Conservation (phyloP, 345 rosid genomes). For the Salix purpurea region DNA sequence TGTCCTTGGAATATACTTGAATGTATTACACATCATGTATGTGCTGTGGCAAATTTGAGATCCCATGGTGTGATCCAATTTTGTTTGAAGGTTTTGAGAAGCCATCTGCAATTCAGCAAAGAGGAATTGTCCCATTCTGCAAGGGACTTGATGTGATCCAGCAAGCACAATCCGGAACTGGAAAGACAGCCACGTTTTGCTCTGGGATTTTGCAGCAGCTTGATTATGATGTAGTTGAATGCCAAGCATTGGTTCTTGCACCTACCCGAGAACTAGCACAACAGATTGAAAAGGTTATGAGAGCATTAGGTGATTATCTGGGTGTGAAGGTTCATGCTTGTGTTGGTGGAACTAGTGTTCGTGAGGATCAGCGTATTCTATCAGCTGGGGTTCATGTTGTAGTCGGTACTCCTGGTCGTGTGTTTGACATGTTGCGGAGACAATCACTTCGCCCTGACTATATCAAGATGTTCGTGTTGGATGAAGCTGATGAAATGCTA, state of each 20-base stretch:
- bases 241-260: slow-evolving; percentile 26
- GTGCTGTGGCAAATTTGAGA: not conserved
- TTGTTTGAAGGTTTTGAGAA: slow-evolving; percentile 24
- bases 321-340: slow-evolving; percentile 28
- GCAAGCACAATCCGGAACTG: slow-evolving; percentile 26
- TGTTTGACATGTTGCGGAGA: slow-evolving; percentile 27
- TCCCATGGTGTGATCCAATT: not conserved
- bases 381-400: slow-evolving; percentile 17
- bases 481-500: slow-evolving; percentile 24
- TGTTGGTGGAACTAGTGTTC: slow-evolving; percentile 22
- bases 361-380: slow-evolving; percentile 21
- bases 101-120: slow-evolving; percentile 30
- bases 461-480: slow-evolving; percentile 20
- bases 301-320: slow-evolving; percentile 24
- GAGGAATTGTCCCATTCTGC: slow-evolving; percentile 27
- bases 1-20: not conserved
- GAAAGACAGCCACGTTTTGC: slow-evolving; percentile 29
- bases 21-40: not conserved
- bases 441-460: slow-evolving; percentile 22
- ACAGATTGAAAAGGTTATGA: slow-evolving; percentile 31
- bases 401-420: slow-evolving; percentile 19
- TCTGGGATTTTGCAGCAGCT: slow-evolving; percentile 28
- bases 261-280: slow-evolving; percentile 26
- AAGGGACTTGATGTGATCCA: slow-evolving; percentile 30
- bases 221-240: slow-evolving; percentile 18